Base-by-base conservation (phyloP, 306 rosid genomes). In the Dalbergia oliveri region DNA sequence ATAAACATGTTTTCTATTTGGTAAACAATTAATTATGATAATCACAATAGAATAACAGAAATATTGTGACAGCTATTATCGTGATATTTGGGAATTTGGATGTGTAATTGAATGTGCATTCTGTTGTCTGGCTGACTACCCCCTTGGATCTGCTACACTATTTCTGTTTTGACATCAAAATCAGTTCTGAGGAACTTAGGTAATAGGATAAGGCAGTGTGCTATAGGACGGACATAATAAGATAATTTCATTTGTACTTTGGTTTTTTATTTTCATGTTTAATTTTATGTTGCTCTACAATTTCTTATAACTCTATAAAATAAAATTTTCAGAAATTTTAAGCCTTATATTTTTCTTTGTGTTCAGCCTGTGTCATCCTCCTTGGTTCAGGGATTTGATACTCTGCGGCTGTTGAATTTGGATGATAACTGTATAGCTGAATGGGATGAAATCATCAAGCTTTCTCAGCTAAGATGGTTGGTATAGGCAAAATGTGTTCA, bases 331-430 rank as follows among this genome's bases (percentile, higher is more conserved):
- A 74, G 19, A 78, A 75, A 39, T 80, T 70, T 39, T 19, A 67
- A 44, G 62, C 77, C 58, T 81, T 77, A 77, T 80, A 69, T 79
- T 73, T 66, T 19, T 60, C 35, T 86, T 76, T 43, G 67, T 82
- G 83, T 87, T 72, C 91, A 92, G 98, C 89, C 97, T 44, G 35
- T 60, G 26, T 83, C 94, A 14, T 88, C 92, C 88, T 82, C 84
- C 49, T 73, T 84, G 69, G 98, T 93, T 85, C 93, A 83, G 64
- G 99, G 99, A 78, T 91, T 91, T 91, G 85, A 89, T 80, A 76
- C 86, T 84, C 70, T 95, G 81, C 93, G 88, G 79, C 88, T 95
- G 84, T 84, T 95, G 89, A 95, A 95, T 93, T 84, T 95, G 90
- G 98, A 95, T 66, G 88, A 90, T 80, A 95, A 95, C 75, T 83